Evolutionary conservation across 2,329 filamentous ascomycete genomes (phyloP).

Genomic region (Aspergillus costaricaensis): DNA sequence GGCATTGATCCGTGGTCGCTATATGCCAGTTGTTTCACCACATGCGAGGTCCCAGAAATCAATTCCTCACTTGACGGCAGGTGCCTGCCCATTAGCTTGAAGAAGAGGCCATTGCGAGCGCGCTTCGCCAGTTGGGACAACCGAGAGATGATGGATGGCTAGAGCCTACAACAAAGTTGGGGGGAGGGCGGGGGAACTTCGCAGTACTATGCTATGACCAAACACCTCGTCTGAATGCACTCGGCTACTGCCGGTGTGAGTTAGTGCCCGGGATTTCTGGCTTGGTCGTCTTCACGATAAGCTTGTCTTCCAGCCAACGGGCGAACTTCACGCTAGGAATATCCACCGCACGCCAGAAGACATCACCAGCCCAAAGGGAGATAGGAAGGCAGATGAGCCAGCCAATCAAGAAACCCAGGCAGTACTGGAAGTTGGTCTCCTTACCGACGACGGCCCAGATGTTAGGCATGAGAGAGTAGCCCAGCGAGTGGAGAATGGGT

Average conservation of each 20-base stretch:
- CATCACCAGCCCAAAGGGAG: constrained; percentile 58
- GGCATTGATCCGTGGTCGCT: too few relatives aligned
- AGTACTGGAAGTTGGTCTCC: constrained; percentile 42
- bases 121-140: too few relatives aligned
- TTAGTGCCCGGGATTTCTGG: constrained; percentile 9
- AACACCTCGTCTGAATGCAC: constrained; percentile 3
- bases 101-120: too few relatives aligned
- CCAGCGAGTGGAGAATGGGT: constrained; percentile 46
- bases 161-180: too few relatives aligned
- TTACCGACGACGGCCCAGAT: constrained; percentile 45
- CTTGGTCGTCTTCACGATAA: constrained; percentile 26
- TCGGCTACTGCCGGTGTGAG: constrained; percentile 11
- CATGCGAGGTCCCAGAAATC: too few relatives aligned
- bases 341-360: constrained; percentile 63
- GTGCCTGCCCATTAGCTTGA: too few relatives aligned
- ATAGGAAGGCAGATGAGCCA: constrained; percentile 43
- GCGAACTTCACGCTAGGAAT: constrained; percentile 53
- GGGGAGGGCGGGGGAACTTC: too few relatives aligned
- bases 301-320: constrained; percentile 49
- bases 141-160: too few relatives aligned
- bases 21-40: too few relatives aligned
- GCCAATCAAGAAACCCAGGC: constrained; percentile 42
- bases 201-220: too few relatives aligned
- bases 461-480: constrained; percentile 46
- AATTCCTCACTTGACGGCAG: too few relatives aligned